A percentile compares a stretch with the other conserved stretches of the same genome.
Evolutionary conservation across 192 early-diverging fungal genomes (phyloP).

Genomic region (Pilaira anomala): DNA sequence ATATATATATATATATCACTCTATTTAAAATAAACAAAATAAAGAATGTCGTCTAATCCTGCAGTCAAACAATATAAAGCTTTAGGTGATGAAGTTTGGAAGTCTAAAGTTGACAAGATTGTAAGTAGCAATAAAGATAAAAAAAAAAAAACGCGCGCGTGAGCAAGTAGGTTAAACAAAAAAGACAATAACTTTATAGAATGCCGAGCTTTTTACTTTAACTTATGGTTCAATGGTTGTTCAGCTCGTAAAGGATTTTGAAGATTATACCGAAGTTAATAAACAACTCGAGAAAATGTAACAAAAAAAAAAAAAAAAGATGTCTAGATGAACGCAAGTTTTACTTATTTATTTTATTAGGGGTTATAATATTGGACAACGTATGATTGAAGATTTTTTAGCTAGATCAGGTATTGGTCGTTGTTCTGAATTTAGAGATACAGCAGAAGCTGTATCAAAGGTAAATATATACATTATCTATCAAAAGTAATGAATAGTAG

Average conservation of each 20-base stretch:
- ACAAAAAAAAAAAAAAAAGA: too few relatives aligned
- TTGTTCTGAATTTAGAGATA: slow-evolving; percentile 87
- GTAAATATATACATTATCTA: slow-evolving; percentile 34
- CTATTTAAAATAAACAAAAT: slow-evolving; percentile 1
- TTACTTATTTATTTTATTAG: slow-evolving; percentile 35
- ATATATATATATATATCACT: background rate
- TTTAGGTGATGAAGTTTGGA: slow-evolving; percentile 96
- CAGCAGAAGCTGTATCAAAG: slow-evolving; percentile 94
- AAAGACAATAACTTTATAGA: too few relatives aligned
- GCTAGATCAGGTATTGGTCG: slow-evolving; percentile 75
- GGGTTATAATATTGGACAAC: slow-evolving; percentile 97
- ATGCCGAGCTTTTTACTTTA: slow-evolving; percentile 93
- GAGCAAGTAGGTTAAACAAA: background rate
- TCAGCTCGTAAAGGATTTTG: slow-evolving; percentile 91
- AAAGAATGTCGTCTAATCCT: slow-evolving; percentile 23
- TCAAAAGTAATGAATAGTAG: background rate
- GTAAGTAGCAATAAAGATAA: slow-evolving; percentile 46
- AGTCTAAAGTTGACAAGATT: slow-evolving; percentile 91
- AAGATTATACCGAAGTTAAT: slow-evolving; percentile 91
- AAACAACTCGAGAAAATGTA: slow-evolving; percentile 97
- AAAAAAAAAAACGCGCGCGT: background rate
- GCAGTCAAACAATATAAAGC: slow-evolving; percentile 67
- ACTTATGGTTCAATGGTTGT: slow-evolving; percentile 97
- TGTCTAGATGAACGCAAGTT: slow-evolving; percentile 9
- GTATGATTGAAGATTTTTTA: slow-evolving; percentile 95